Conservation (phyloP, 768 basidiomycete species). For the Atractiella rhizophila region DNA sequence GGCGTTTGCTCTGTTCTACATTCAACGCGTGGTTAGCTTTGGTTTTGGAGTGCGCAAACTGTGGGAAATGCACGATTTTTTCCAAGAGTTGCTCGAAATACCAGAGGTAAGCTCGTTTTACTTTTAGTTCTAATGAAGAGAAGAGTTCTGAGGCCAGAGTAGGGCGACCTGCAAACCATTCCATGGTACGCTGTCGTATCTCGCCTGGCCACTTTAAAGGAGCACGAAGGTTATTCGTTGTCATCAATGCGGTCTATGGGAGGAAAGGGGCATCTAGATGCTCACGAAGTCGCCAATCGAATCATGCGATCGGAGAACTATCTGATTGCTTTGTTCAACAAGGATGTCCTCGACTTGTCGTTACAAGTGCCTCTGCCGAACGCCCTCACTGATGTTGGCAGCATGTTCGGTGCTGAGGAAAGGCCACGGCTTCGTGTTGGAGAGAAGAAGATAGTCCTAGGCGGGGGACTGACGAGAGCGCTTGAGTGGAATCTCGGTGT, state of each 20-base stretch:
- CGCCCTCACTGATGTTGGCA: constrained; percentile 2
- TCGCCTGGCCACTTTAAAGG: constrained; percentile 54
- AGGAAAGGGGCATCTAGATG: constrained; percentile 65
- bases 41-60: constrained; percentile 47
- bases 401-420: constrained; percentile 10
- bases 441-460: constrained; percentile 18
- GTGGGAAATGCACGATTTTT: constrained; percentile 85
- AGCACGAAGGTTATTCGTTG: constrained; percentile 35
- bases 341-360: constrained; percentile 68
- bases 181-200: constrained; percentile 88
- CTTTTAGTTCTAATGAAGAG: no score
- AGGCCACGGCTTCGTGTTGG: constrained; percentile 26
- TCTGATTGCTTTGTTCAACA: constrained; percentile 89
- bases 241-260: no score
- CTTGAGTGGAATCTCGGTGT: constrained; percentile 94
- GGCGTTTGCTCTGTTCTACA: constrained; percentile 61
- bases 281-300: constrained; percentile 90
- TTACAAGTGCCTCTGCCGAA: constrained; percentile 54
- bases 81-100: constrained; percentile 71
- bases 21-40: constrained; percentile 66
- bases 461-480: constrained; percentile 57
- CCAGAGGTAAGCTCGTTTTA: constrained; percentile 45
- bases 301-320: constrained; percentile 98
- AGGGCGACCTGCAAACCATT: constrained; percentile 95
- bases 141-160: constrained; percentile 4